Conservation (phyloP, 257 asterid species). For the Oldenlandia corymbosa region DNA sequence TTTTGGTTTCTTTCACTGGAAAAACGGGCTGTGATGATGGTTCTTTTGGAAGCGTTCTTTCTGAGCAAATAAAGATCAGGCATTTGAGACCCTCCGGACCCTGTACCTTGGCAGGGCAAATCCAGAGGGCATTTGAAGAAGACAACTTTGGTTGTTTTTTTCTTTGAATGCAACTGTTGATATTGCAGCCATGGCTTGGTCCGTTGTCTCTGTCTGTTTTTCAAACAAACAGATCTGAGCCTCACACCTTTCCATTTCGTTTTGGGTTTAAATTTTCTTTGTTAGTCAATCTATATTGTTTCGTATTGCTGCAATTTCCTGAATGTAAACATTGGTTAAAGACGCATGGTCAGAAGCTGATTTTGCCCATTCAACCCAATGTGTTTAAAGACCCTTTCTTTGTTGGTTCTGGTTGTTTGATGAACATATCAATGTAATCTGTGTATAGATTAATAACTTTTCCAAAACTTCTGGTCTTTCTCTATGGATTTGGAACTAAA, state of each 20-base stretch:
- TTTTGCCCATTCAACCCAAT: no score
- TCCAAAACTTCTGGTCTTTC: no score
- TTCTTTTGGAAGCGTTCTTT: constrained; percentile 5
- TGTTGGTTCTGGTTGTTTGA: no score
- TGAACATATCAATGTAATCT: no score
- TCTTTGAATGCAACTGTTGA: constrained; percentile 14
- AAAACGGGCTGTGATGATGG: constrained; percentile 19
- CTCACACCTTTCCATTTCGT: background rate
- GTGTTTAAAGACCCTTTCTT: no score
- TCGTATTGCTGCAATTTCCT: no score
- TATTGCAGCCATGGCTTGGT: constrained; percentile 17
- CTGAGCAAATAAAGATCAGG: constrained; percentile 7
- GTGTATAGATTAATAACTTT: no score
- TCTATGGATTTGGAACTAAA: no score
- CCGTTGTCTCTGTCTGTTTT: background rate
- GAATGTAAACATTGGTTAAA: no score
- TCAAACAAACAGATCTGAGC: constrained; percentile 6
- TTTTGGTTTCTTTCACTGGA: no score
- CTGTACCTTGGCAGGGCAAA: constrained; percentile 15
- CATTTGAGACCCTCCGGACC: background rate
- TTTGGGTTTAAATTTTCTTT: no score
- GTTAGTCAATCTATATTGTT: background rate
- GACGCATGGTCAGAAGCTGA: no score
- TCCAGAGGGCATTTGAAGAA: constrained; percentile 6
- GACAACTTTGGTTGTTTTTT: background rate